Percentiles rank a stretch among this genome's conserved stretches.
These are phyloP conservation scores for Arbutus unedo DNA, from an alignment of 148 eudicot species.

Conservation along the genomic window DNA sequence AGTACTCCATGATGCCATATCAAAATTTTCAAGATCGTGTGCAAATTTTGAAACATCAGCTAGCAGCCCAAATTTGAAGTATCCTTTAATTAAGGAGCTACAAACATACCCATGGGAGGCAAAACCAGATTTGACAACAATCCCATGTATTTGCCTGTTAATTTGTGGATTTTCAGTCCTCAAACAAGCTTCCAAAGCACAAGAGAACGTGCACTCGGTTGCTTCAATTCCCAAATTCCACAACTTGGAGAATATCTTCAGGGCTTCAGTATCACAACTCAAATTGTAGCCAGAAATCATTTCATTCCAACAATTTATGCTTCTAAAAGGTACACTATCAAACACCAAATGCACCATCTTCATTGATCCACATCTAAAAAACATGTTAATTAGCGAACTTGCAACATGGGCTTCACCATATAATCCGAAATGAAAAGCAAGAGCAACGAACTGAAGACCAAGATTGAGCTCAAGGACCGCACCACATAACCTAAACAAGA, in stretches of 20 bases:
- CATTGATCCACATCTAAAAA: conserved; percentile 13
- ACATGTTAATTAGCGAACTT: conserved; percentile 13
- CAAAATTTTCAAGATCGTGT: background rate
- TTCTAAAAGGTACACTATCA: background rate
- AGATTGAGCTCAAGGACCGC: conserved; percentile 16
- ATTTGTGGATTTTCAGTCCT: background rate
- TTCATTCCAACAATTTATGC: conserved; percentile 10
- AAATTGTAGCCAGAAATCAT: conserved; percentile 15
- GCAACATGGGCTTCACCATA: background rate
- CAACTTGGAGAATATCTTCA: background rate
- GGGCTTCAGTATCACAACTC: conserved; percentile 10
- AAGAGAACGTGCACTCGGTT: conserved; percentile 17
- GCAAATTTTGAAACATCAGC: conserved; percentile 16
- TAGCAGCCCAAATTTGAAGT: conserved; percentile 14
- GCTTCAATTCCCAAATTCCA: conserved; percentile 14
- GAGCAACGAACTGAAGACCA: conserved; percentile 16
- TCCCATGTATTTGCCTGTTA: conserved; percentile 24
- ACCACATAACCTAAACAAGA: conserved; percentile 16
- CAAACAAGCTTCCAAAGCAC: conserved; percentile 18
- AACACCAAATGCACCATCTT: conserved; percentile 14
- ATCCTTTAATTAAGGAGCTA: conserved; percentile 20
- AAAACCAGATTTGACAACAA: conserved; percentile 22
- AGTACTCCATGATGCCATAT: conserved; percentile 20
- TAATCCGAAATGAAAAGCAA: conserved; percentile 13
- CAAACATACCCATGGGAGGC: conserved; percentile 15